Conservation (phyloP, 2,329 filamentous ascomycete species). For the Fusarium sp. region DNA sequence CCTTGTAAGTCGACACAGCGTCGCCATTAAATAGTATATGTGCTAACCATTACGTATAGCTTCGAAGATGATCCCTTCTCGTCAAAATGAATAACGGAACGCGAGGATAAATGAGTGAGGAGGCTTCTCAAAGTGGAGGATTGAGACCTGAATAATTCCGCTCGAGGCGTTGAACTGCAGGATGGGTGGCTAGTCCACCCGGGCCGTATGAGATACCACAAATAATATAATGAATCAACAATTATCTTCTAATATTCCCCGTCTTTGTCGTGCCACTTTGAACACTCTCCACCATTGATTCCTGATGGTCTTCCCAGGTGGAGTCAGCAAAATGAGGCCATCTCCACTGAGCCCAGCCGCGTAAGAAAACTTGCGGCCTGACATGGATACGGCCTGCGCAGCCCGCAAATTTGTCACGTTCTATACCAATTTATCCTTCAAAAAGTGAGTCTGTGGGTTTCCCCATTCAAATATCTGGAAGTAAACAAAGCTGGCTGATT, state of each 20-base stretch:
- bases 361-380: not conserved
- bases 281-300: accelerated
- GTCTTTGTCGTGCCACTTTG: too few species aligned
- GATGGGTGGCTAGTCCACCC: not conserved
- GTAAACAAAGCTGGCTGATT: not conserved
- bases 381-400: constrained; percentile 4
- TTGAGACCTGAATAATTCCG: not conserved
- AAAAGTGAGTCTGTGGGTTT: not conserved
- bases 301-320: accelerated
- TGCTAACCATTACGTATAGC: not conserved
- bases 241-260: accelerated
- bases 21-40: not conserved
- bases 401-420: not conserved
- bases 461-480: not conserved
- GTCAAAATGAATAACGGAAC: not conserved
- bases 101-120: accelerated
- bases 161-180: not conserved
- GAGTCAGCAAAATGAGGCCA: constrained; percentile 28
- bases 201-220: not conserved
- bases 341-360: constrained; percentile 15
- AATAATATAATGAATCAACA: not conserved
- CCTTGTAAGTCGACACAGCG: not conserved
- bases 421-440: not conserved
- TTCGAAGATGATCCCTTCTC: constrained; percentile 13
- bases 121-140: not conserved